Conservation (phyloP, 2,329 filamentous ascomycete species). For the Botryotinia globosa region DNA sequence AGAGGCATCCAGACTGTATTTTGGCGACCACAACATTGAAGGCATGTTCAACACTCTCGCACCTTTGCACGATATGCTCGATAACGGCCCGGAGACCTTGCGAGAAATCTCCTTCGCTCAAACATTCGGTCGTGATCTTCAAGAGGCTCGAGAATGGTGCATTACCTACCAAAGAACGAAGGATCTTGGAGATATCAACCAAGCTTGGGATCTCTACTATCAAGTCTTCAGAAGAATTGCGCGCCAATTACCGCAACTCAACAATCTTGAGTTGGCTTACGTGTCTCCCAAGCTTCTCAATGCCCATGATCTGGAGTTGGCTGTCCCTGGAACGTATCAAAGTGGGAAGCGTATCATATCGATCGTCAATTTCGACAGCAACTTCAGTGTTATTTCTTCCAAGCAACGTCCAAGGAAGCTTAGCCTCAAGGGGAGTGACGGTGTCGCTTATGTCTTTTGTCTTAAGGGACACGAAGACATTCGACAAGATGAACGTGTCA, state of each 20-base stretch:
- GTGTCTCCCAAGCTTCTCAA: conserved; percentile 91
- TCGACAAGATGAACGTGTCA: conserved; percentile 96
- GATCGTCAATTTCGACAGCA: conserved; percentile 86
- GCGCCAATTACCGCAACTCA: conserved; percentile 87
- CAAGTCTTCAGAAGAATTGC: conserved; percentile 96
- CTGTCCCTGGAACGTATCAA: conserved; percentile 91
- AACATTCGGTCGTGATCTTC: conserved; percentile 91
- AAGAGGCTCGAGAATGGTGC: conserved; percentile 95
- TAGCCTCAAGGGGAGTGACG: conserved; percentile 84
- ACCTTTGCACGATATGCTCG: conserved; percentile 87
- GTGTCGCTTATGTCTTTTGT: conserved; percentile 79
- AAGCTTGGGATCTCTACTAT: conserved; percentile 99
- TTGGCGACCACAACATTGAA: conserved; percentile 94
- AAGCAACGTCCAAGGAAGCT: conserved; percentile 95
- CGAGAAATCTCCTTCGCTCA: conserved; percentile 97
- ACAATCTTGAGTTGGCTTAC: conserved; percentile 89
- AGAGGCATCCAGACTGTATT: conserved; percentile 94
- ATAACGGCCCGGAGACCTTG: conserved; percentile 86
- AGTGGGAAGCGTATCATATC: conserved; percentile 74
- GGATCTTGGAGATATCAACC: conserved; percentile 91
- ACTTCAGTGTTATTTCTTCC: conserved; percentile 88
- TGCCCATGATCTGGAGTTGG: conserved; percentile 81
- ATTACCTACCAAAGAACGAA: conserved; percentile 84
- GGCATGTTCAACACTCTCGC: conserved; percentile 93
- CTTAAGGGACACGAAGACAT: conserved; percentile 99